Base-by-base conservation (phyloP, 768 basidiomycete species). In the Coprinopsis sp. region DNA sequence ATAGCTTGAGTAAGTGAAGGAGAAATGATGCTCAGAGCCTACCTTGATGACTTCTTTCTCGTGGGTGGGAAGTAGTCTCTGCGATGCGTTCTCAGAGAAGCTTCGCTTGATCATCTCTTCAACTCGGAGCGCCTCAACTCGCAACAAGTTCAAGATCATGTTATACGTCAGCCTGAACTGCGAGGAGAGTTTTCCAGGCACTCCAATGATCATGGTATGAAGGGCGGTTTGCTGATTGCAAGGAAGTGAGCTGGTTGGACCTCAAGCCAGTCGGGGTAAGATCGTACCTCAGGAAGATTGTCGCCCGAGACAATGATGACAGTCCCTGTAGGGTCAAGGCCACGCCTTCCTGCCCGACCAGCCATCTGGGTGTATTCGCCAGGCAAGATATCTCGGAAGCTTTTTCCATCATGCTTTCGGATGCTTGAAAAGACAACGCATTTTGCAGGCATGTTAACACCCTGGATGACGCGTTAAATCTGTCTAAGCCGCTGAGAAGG, bases 51-150 rank as follows among this genome's bases (percentile, higher is more conserved):
- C 88, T 60, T 85, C 79, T 62, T 86, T 83, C 64, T 98, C 92
- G 51, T 98, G 91, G 45, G 95, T 92, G 3, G 96, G 96, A 24
- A 97, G 69, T 34, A 97, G 70, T 30, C 85, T 76, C 59, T 99
- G 96, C 0, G 96, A 87, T 1, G 92, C 84, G 60, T 98, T 98
- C 69, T 99, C 96, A 14, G 96, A 98, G 66, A 99, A 99, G 62
- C 91, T 93, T 30, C 96, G 78, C 64, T 98, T 98, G 61, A 99
- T 98, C 96, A 99, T 99, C 66, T 99, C 96, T 60, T 99, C 96
- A 14, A 98, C 95, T 49, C 84, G 76, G 37, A 99, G 73, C 0
- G 96, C 94, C 60, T 99, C 96, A 8, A 99, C 96, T 16, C 96
- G 83, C 8, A 99, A 76, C 30, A 99, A 69, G 60, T 99, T 99